Base-by-base conservation (phyloP, 1,139 yeast genomes). In the Suhomyces wounanorum region DNA sequence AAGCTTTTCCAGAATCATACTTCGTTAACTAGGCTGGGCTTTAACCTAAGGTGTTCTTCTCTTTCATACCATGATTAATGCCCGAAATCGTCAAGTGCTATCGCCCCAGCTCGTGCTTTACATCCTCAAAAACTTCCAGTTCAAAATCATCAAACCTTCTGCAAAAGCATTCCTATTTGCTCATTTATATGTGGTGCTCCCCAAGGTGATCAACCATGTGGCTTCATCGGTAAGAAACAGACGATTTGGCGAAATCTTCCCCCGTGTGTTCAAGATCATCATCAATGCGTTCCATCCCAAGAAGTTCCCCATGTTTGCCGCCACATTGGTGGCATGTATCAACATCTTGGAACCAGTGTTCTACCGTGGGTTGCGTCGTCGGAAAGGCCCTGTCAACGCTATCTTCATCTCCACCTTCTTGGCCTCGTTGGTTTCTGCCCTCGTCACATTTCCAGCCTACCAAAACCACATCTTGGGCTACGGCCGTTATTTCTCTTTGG, bases 241-340 rank as follows among this genome's bases (percentile, higher is more conserved):
- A 8, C 53, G 58, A 14, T 55, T 41, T 10, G 36, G 16, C 36
- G 56, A 43, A 37, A 58, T 49, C 18, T 11, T 58, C 1, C 60
- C 64, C 3, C 47, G 65, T 9, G 48, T 49, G 10, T 39, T 40
- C 48, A 52, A 49, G 56, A 65, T 60, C 1, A 40, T 69, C 36
- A 23, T 52, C 7, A 58, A 61, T 9, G 73, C 68, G 1, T 54
- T 69, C 17, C 62, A 60, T 30, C 64, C 67, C 10, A 65, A 60
- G 51, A 63, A 69, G 50, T 66, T 73, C 49, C 77, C 78, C 13
- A 55, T 63, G 40, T 69, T 73, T 53, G 65, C 69, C 11, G 75
- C 71, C 8, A 56, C 57, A 21, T 57, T 70, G 50, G 63, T 70
- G 16, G 72, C 66, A 2, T 54, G 58, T 1, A 53, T 60, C 50